Evolutionary conservation across 2,329 filamentous ascomycete genomes (phyloP), one percentile per base, ranked within the genome.

Genomic region (Nannizzia gypsea): DNA sequence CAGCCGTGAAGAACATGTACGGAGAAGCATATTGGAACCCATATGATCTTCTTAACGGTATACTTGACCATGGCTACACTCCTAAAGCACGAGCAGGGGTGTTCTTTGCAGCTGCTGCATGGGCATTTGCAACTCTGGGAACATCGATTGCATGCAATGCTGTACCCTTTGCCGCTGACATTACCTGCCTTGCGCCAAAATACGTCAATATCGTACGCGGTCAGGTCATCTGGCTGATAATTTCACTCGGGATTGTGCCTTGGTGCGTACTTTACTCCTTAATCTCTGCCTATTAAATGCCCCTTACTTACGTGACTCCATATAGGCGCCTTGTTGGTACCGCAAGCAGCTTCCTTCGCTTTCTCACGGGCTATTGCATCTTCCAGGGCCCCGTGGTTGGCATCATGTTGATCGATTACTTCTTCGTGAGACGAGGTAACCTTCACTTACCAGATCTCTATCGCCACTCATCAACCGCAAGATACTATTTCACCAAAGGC

Each of bases 21-120:
- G 59, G 75, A 62, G 44, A 72, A 65, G 72, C 69, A 2, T 72
- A 72, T 62, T 73, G 72, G 72, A 73, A 73, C 36, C 64, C 70
- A 6, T 73, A 72, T 65, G 71, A 73, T 44, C 62, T 74, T 5
- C 65, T 73, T 1, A 68, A 71, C 6, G 67, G 70, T 8, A 73
- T 75, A 13, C 64, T 75, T 5, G 72, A 74, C 40, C 69, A 71
- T 59, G 65, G 72, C 24, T 72, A 70, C 64, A 69, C 62, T 2
- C 64, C 70, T 0, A 67, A 64, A 2, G 66, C 66, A 1, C 64
- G 72, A 2, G 66, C 69, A 0, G 72, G 68, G 1, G 67, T 74
- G 34, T 73, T 73, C 58, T 70, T 75, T 17, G 70, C 64, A 4
- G 63, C 66, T 24, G 62, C 63, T 4, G 52, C 61, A 6, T 66